Evolutionary conservation across 2,329 filamentous ascomycete genomes (phyloP).

Genomic region (Sclerotinia trifoliorum): DNA sequence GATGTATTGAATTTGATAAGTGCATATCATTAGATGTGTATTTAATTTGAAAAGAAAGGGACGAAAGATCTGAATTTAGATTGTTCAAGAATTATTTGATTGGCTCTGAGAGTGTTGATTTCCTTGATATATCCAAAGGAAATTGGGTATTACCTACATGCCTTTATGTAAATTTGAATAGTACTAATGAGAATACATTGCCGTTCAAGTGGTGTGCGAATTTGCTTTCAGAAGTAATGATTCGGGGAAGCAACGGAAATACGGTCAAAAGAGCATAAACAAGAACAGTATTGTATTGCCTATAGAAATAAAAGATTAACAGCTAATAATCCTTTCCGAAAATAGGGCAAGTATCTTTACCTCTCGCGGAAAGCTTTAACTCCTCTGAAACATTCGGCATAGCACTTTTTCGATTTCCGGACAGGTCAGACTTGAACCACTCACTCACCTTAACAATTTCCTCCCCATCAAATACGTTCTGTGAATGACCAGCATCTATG

Average conservation of each 20-base stretch:
- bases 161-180: neutral
- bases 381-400: neutral
- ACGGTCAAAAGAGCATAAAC: neutral
- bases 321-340: neutral
- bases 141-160: neutral
- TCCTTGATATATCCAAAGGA: neutral
- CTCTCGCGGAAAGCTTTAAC: neutral
- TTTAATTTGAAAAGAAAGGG: neutral
- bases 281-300: no score
- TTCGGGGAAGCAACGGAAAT: neutral
- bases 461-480: neutral
- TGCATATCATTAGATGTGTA: no score
- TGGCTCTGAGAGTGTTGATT: neutral
- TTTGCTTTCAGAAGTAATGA: neutral
- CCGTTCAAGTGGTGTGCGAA: neutral
- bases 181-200: neutral
- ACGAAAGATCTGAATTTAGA: neutral
- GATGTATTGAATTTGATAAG: neutral
- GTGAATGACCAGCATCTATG: neutral
- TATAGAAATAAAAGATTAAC: neutral
- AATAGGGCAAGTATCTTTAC: neutral
- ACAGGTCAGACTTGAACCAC: neutral
- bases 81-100: neutral
- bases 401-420: neutral
- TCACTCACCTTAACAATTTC: neutral